Evolutionary conservation across 164 flowering plant genomes (phyloP), one percentile per base, ranked within the genome.

Genomic region (Stephania japonica): DNA sequence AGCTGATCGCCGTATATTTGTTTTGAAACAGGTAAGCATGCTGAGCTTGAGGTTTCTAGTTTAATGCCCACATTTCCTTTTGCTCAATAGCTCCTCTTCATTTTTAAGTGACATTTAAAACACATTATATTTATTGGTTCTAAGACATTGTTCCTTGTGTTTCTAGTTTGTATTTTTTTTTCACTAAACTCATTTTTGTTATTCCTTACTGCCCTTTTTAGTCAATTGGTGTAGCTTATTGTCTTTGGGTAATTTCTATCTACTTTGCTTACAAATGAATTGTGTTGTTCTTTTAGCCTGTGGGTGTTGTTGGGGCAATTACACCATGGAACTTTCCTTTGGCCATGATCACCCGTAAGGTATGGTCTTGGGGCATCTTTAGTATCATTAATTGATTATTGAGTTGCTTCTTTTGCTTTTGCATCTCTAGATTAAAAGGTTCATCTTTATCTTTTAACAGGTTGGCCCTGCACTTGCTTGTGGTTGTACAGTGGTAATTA

Each of bases 321-420:
- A 85, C 99, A 16, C 99, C 99, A 23, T 96, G 98, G 98, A 96
- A 96, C 77, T 93, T 96, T 76, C 99, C 98, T 5, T 78, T 96
- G 83, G 98, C 98, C 32, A 96, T 96, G 99, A 96, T 96, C 75
- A 96, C 99, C 59, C 87, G 99, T 59, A 96, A 96, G 95, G 99
- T 93, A 71, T 74, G 65, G 61, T 65, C 13, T 11, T 44, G 26
- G 59, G 18, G 10, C 19, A 32, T 66, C 23, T n/a, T n/a, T n/a
- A n/a, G n/a, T n/a, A 21, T 26, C 23, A 18, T 56, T 56, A 56
- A 56, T 18, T 6, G 21, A 18, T 6, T 16, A n/a, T n/a, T n/a
- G n/a, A n/a, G n/a, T 23, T 53, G 18, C 27, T 43, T 42, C 65
- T 66, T 61, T 24, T 44, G 50, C 50, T 8, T 32, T 44, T 44